Evolutionary conservation across 2,329 filamentous ascomycete species (phyloP).

Genomic region (Lecanicillium sp.): DNA sequence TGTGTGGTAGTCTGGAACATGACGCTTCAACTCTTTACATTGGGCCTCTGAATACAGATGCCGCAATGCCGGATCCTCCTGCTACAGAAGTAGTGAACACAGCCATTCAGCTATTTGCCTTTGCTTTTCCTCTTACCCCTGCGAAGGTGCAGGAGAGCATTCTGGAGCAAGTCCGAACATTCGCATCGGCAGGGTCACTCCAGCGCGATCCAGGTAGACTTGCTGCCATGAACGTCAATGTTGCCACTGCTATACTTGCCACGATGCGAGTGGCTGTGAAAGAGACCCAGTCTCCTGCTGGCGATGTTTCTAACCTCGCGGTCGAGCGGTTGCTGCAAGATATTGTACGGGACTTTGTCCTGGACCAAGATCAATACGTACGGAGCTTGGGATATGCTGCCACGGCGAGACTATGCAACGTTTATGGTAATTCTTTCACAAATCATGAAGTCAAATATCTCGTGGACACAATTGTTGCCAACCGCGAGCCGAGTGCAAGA

Average conservation of each 20-base stretch:
- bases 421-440: conserved; percentile 81
- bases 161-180: conserved; percentile 85
- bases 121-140: conserved; percentile 80
- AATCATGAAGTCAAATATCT: conserved; percentile 84
- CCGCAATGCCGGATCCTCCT: conserved; percentile 60
- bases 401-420: conserved; percentile 74
- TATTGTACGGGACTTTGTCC: conserved; percentile 60
- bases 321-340: conserved; percentile 83
- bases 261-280: conserved; percentile 77
- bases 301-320: conserved; percentile 63
- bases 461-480: conserved; percentile 88
- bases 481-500: conserved; percentile 85
- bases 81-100: conserved; percentile 91
- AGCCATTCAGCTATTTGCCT: conserved; percentile 86
- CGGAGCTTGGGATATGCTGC: conserved; percentile 79
- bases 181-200: conserved; percentile 69
- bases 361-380: conserved; percentile 78
- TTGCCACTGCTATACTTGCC: conserved; percentile 71
- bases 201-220: conserved; percentile 82
- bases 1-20: conserved; percentile 79
- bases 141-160: conserved; percentile 93
- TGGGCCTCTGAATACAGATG: conserved; percentile 33
- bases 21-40: conserved; percentile 78
- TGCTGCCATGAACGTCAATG: conserved; percentile 84
- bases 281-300: conserved; percentile 64